A percentile compares a stretch with the other conserved stretches of the same genome.
phyloP scores from a whole-genome alignment of 495 filamentous ascomycete species.

The Sordaria brevicollis region DNA sequence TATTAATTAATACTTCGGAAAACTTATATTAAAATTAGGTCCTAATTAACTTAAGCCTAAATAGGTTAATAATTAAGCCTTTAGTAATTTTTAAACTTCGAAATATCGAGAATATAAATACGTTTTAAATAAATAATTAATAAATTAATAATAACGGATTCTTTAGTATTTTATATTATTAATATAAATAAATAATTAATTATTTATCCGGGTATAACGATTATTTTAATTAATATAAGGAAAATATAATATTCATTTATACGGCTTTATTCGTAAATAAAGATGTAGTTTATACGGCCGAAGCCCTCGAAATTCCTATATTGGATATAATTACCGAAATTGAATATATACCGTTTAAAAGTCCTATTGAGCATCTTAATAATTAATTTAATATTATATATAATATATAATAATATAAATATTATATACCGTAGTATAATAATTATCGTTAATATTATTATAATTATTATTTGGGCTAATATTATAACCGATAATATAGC shows the following conservation, averaged over 20 bases:
- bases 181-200: not conserved
- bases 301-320: not conserved
- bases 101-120: not conserved
- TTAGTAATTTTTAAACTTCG: not conserved
- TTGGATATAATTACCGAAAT: not conserved
- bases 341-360: not conserved
- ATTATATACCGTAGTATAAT: not conserved
- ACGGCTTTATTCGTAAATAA: not conserved
- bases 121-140: not conserved
- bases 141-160: not conserved
- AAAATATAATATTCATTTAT: not conserved
- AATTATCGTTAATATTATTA: not conserved
- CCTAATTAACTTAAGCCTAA: too few relatives aligned
- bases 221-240: too few relatives aligned
- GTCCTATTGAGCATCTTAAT: not conserved
- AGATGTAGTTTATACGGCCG: not conserved
- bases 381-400: not conserved
- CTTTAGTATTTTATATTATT: not conserved
- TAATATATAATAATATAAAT: not conserved
- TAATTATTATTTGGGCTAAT: not conserved
- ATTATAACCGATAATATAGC: not conserved
- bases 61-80: not conserved
- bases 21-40: too few relatives aligned
- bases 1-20: too few relatives aligned
- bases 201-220: not conserved